These are phyloP conservation scores for Punica granatum DNA, from an alignment of 345 rosid genomes.

Conservation along the genomic window DNA sequence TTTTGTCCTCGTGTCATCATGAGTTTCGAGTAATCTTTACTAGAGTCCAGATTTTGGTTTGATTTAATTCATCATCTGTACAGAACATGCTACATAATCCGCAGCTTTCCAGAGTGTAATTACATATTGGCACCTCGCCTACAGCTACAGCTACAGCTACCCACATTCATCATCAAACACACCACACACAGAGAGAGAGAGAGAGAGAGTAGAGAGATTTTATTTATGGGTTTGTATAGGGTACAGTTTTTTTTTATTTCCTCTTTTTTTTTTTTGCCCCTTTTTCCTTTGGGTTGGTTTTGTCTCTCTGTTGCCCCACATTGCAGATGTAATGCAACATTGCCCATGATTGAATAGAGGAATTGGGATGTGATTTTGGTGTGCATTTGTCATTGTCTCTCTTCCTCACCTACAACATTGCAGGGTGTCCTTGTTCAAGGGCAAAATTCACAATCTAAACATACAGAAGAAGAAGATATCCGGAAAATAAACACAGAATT, in stretches of 20 bases:
- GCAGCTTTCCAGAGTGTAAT: conserved; percentile 38
- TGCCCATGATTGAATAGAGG: conserved; percentile 35
- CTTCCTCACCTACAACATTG: not conserved
- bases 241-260: conserved; percentile 6
- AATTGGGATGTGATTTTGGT: conserved; percentile 42
- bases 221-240: conserved; percentile 6
- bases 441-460: not conserved
- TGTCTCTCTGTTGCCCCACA: conserved; percentile 13
- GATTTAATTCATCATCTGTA: conserved; percentile 39
- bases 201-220: no score
- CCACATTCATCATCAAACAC: not conserved
- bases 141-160: not conserved
- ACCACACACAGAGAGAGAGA: conserved; percentile 2
- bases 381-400: conserved; percentile 24
- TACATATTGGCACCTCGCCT: conserved; percentile 50
- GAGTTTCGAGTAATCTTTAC: conserved; percentile 17
- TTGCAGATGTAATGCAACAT: conserved; percentile 41
- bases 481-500: not conserved
- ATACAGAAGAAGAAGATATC: not conserved
- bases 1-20: conserved; percentile 17
- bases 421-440: conserved; percentile 10
- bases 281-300: not conserved
- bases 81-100: conserved; percentile 31
- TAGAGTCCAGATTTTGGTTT: conserved; percentile 39
- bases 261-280: not conserved